Conservation (phyloP, 2,329 filamentous ascomycete genomes). For the Xylariaceae sp. region DNA sequence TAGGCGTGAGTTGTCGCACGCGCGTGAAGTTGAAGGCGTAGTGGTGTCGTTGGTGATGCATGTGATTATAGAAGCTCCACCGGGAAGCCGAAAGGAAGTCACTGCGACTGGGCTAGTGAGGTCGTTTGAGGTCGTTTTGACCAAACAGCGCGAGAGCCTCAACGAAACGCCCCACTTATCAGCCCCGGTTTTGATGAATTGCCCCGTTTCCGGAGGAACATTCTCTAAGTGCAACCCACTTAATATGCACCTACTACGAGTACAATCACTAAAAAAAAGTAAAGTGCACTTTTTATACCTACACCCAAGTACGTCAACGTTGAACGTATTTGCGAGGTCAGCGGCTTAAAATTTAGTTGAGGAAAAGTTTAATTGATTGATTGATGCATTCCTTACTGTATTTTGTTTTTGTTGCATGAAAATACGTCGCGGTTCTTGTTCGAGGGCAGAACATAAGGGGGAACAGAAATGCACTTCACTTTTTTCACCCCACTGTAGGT, state of each 20-base stretch:
- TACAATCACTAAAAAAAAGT: too few relatives aligned
- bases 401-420: too few relatives aligned
- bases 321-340: too few relatives aligned
- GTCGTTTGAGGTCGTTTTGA: background rate
- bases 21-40: background rate
- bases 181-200: background rate
- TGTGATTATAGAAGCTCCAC: background rate
- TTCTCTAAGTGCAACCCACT: background rate
- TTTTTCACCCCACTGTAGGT: background rate
- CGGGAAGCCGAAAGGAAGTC: background rate
- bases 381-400: too few relatives aligned
- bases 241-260: background rate
- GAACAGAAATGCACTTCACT: too few relatives aligned
- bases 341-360: too few relatives aligned
- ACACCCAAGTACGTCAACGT: too few relatives aligned
- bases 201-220: background rate
- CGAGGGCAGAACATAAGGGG: too few relatives aligned
- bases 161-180: background rate
- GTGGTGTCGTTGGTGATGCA: background rate
- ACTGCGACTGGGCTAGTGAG: background rate
- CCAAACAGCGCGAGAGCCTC: background rate
- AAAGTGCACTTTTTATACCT: too few relatives aligned
- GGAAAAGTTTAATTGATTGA: too few relatives aligned
- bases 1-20: background rate
- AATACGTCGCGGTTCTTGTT: too few relatives aligned